Base-by-base conservation (phyloP, 768 basidiomycete genomes). In the Coprinopsis marcescibilis region DNA sequence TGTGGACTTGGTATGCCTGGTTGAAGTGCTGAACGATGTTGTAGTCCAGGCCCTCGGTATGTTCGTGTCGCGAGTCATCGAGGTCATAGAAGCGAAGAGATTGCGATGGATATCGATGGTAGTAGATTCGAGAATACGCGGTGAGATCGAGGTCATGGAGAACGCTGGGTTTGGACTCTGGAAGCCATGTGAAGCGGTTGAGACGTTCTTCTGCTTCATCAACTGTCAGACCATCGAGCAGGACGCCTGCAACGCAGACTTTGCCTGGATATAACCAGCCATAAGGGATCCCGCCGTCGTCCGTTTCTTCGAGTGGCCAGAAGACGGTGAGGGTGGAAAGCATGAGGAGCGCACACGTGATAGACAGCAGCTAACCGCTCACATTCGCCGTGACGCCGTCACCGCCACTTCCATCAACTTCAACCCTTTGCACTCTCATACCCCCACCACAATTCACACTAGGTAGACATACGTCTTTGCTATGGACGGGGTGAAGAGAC, bases 61-160 rank as follows among this genome's bases (percentile, higher is more conserved):
- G 25, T 55, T 63, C 52, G 30, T 64, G 59, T 11, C 56, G 49
- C 8, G 69, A 57, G 3, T 64, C 60, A 40, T 72, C 66, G 17
- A 85, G 59, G 0, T 78, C 63, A 54, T 89, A 82, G 52, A 83
- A 87, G n/a, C 84, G 75, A 49, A 87, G 65, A 3, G 79, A 76
- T 4, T 64, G 60, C 14, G 67, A 61, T n/a, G 69, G 58, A 30
- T 84, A 82, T 11, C 77, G 73, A 36, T 63, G 59, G 57, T 83
- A 87, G 42, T 71, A 66, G 30, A 82, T 67, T 29, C 77, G 25
- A 48, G 47, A 59, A 51, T 55, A 60, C 5, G 39, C 20, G 56
- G 53, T 24, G 25, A 36, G 17, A 23, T 35, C 33, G 2, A 43
- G 20, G 21, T 44, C 42, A 27, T 12, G 4, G 7, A 47, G 46